phyloP scores from a whole-genome alignment of 2,329 filamentous ascomycete species.

The Cercospora sp. region DNA sequence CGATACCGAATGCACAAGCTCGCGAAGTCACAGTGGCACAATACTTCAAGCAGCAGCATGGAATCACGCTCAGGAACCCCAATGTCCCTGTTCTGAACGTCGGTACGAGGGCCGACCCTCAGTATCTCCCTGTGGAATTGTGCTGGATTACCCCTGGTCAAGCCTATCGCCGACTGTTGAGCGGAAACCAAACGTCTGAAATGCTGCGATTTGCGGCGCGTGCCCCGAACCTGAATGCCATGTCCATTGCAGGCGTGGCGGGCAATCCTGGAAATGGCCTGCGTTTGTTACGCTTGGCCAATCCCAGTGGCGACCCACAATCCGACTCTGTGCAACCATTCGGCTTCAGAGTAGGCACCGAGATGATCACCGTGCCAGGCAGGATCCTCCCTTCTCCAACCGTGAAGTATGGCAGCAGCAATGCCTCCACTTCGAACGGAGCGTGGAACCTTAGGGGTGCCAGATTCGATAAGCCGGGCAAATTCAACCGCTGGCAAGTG shows the following conservation, averaged over 20 bases:
- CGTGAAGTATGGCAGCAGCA: constrained; percentile 56
- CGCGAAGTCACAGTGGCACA: constrained; percentile 54
- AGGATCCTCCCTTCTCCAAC: constrained; percentile 65
- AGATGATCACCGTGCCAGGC: constrained; percentile 70
- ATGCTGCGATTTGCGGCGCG: constrained; percentile 77
- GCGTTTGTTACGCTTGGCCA: constrained; percentile 56
- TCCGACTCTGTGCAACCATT: constrained; percentile 49
- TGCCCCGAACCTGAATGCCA: constrained; percentile 64
- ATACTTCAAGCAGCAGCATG: constrained; percentile 50
- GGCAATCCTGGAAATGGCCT: constrained; percentile 52
- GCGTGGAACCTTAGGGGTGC: constrained; percentile 44
- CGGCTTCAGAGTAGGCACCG: constrained; percentile 61
- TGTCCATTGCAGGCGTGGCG: constrained; percentile 56
- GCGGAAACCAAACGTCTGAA: constrained; percentile 59
- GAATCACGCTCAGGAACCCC: constrained; percentile 50
- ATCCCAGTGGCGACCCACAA: constrained; percentile 26
- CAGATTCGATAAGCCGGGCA: constrained; percentile 57
- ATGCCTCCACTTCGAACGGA: constrained; percentile 26
- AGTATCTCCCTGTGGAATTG: constrained; percentile 67
- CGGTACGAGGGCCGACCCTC: constrained; percentile 58
- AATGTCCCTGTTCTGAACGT: constrained; percentile 61
- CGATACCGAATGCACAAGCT: constrained; percentile 30
- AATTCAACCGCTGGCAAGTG: constrained; percentile 52
- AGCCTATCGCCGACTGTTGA: constrained; percentile 60
- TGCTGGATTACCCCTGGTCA: constrained; percentile 67